Evolutionary conservation across 1,284 basidiomycete species (phyloP), one percentile per base, ranked within the genome.

Genomic region (Boletellus dicymbophilus): DNA sequence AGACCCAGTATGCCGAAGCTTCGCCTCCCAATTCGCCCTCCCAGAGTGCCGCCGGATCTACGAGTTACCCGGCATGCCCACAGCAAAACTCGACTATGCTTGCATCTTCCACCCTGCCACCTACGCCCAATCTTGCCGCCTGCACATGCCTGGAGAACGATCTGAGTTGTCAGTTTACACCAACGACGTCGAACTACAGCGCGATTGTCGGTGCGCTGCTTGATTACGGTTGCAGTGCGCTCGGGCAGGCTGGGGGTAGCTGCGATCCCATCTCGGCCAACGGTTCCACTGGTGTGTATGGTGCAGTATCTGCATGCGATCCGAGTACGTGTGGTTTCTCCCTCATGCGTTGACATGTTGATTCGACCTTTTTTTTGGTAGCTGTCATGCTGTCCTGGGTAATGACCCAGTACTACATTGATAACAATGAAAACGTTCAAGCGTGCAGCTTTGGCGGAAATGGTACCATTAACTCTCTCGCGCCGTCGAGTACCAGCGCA

Each of bases 371-470:
- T n/a, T 27, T 54, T 48, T 66, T 54, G 27, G 18, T 55, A 83
- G 88, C 79, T 30, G 78, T 86, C 68, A 88, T 92, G 74, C 73
- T 93, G 41, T 91, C 89, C 31, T 96, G 85, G 69, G 85, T 87
- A 49, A 90, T 96, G 81, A 88, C 81, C 62, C 74, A 85, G 54
- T 94, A 82, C 71, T 95, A 88, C 66, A 82, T 90, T 64, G 65
- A 74, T 36, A 81, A 80, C 49, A 79, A 79, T 65, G 78, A 80
- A 56, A 73, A 84, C 48, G 65, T 72, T 11, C 71, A 80, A 44
- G 77, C 88, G 8, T 93, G 90, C 71, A 77, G 75, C 73, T 96
- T 95, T 68, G 69, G 68, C 43, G 93, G 93, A 16, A 96, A 97
- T 65, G 94, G 85, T 5, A 92, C 90, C 9, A 71, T 90, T 57